Evolutionary conservation across 495 filamentous ascomycete genomes (phyloP).

Genomic region (Neurospora cerealis): DNA sequence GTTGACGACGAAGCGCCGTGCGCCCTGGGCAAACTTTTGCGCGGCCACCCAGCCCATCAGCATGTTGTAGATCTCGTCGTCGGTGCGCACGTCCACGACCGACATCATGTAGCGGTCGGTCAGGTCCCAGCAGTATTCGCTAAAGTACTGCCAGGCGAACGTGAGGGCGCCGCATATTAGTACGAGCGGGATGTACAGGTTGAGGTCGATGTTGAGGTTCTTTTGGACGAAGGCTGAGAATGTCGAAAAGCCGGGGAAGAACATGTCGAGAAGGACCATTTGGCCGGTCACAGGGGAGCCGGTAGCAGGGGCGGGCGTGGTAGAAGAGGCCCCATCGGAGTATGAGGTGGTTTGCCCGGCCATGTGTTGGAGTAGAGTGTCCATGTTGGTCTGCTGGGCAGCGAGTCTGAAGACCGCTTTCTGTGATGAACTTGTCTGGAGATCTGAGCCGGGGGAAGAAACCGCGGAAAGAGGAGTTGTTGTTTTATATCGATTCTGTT

Average conservation of each 20-base stretch:
- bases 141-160: slow-evolving; percentile 42
- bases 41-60: slow-evolving; percentile 60
- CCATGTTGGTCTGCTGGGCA: neutral
- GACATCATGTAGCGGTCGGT: slow-evolving; percentile 42
- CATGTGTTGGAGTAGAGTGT: neutral
- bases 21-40: slow-evolving; percentile 46
- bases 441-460: neutral
- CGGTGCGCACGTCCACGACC: slow-evolving; percentile 52
- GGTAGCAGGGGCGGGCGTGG: neutral
- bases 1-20: slow-evolving; percentile 52
- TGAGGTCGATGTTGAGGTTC: slow-evolving; percentile 59
- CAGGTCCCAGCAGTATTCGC: slow-evolving; percentile 31
- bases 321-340: neutral
- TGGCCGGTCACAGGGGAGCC: slow-evolving; percentile 5
- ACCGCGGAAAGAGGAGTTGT: neutral
- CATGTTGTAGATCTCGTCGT: slow-evolving; percentile 61
- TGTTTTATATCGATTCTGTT: neutral
- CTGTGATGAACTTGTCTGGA: neutral
- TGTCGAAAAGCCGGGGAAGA: slow-evolving; percentile 65
- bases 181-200: slow-evolving; percentile 55
- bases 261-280: slow-evolving; percentile 51
- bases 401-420: neutral
- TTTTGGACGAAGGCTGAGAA: slow-evolving; percentile 49
- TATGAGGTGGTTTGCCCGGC: neutral
- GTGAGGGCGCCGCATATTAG: slow-evolving; percentile 40